phyloP scores from a whole-genome alignment of 2,329 filamentous ascomycete genomes.

The Fusarium sp. region DNA sequence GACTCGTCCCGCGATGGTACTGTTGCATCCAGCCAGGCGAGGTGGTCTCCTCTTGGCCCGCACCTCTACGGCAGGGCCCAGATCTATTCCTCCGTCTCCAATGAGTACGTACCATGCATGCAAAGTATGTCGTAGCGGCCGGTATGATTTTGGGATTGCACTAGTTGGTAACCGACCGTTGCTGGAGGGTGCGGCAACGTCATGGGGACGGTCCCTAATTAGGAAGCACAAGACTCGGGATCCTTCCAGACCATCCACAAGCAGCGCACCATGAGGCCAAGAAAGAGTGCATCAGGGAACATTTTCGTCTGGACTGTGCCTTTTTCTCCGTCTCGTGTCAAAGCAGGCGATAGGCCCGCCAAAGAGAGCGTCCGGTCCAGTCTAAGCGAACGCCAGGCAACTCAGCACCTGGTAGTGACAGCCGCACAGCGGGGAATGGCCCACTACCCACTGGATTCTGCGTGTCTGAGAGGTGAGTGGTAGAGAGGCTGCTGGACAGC shows the following conservation, averaged over 20 bases:
- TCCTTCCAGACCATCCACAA: conserved; percentile 2
- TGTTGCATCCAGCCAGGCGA: conserved; percentile 42
- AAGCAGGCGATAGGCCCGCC: conserved; percentile 18
- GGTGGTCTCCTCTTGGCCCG: conserved; percentile 31
- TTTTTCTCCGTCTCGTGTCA: conserved; percentile 23
- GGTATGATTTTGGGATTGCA: conserved; percentile 31
- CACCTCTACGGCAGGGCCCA: conserved; percentile 27
- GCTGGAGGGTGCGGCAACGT: conserved; percentile 16
- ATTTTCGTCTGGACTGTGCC: conserved; percentile 1
- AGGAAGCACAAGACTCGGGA: conserved; percentile 10
- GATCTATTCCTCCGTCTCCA: conserved; percentile 28
- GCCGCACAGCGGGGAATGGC: conserved; percentile 34
- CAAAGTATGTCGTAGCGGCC: conserved; percentile 13
- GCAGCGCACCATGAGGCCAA: neutral
- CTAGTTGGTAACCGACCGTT: conserved; percentile 33
- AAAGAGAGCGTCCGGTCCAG: conserved; percentile 16
- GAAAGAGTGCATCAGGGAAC: neutral
- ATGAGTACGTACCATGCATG: neutral
- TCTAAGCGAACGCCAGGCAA: conserved; percentile 35
- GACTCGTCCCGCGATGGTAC: conserved; percentile 45
- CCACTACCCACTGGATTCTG: conserved; percentile 25
- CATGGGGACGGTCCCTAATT: conserved; percentile 16
- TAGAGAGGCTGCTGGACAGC: conserved; percentile 12
- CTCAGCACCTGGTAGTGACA: conserved; percentile 40
- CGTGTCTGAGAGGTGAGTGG: conserved; percentile 6